These are phyloP conservation scores for Raphidocelis subcapitata DNA, from an alignment of 139 green algal genomes.

Conservation along the genomic window DNA sequence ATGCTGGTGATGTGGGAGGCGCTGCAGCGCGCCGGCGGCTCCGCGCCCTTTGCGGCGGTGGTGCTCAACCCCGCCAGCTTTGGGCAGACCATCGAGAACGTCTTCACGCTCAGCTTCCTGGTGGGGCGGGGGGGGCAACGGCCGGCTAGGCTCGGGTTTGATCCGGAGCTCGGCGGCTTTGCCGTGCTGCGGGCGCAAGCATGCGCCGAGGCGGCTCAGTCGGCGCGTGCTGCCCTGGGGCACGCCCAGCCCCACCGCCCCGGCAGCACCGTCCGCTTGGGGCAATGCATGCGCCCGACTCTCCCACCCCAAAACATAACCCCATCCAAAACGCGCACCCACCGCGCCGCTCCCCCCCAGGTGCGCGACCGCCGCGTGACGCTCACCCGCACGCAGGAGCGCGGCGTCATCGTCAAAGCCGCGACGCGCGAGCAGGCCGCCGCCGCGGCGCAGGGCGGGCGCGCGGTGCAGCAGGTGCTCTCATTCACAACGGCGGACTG, in stretches of 20 bases:
- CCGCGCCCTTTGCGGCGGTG: conserved; percentile 27
- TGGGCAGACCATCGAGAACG: conserved; percentile 86
- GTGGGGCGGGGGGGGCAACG: conserved; percentile 31
- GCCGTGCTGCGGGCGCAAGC: background rate
- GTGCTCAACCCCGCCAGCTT: conserved; percentile 69
- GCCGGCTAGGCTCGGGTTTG: background rate
- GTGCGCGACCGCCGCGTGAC: conserved; percentile 47
- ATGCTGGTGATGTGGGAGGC: conserved; percentile 74
- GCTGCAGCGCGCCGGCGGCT: conserved; percentile 18
- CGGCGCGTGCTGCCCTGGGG: background rate
- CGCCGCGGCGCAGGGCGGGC: conserved; percentile 2
- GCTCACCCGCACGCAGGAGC: conserved; percentile 27
- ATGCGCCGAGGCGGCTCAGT: background rate
- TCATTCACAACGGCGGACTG: conserved; percentile 51
- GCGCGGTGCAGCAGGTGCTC: conserved; percentile 59
- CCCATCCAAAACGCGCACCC: too few species aligned
- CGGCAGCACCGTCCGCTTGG: background rate
- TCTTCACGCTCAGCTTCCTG: conserved; percentile 87
- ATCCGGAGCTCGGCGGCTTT: background rate
- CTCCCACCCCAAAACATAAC: background rate
- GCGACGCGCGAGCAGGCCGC: background rate
- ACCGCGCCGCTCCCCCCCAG: too few species aligned
- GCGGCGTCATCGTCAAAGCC: conserved; percentile 32
- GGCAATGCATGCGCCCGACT: background rate
- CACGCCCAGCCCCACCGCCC: background rate